Percentiles rank a stretch among this genome's conserved stretches.
These are phyloP conservation scores for Botrytis galanthina DNA, from an alignment of 2,329 filamentous ascomycete genomes.

Conservation along the genomic window DNA sequence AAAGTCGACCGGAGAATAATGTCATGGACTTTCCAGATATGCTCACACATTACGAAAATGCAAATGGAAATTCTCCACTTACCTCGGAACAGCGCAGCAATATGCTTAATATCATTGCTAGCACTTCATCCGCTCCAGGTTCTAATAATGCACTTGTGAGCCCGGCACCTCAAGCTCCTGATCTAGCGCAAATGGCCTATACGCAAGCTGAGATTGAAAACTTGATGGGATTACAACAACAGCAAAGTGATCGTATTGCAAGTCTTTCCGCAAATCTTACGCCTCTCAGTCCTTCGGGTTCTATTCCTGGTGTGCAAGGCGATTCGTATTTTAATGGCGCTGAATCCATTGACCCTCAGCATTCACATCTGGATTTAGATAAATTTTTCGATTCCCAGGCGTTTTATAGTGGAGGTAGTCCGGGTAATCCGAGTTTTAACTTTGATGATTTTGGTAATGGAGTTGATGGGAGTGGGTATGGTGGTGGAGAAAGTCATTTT, in stretches of 20 bases:
- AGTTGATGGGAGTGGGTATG: constrained; percentile 7
- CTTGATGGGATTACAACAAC: constrained; percentile 72
- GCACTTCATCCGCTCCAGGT: constrained; percentile 30
- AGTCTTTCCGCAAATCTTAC: constrained; percentile 72
- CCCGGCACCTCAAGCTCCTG: constrained; percentile 43
- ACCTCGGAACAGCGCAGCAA: constrained; percentile 58
- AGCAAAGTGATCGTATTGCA: constrained; percentile 75
- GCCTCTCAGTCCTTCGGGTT: constrained; percentile 76
- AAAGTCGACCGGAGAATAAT: constrained; percentile 41
- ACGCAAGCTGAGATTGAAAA: constrained; percentile 76
- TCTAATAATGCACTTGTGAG: constrained; percentile 37
- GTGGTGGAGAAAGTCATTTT: constrained; percentile 31
- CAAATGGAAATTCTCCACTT: constrained; percentile 53
- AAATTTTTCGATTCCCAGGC: constrained; percentile 47
- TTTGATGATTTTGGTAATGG: constrained; percentile 27
- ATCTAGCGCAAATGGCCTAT: constrained; percentile 60
- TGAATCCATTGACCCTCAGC: constrained; percentile 39
- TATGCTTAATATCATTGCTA: constrained; percentile 60
- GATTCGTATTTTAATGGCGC: constrained; percentile 37
- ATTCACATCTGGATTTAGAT: constrained; percentile 47
- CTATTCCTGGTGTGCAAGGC: constrained; percentile 66
- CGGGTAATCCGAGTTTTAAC: constrained; percentile 25
- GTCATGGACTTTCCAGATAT: constrained; percentile 54
- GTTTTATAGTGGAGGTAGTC: constrained; percentile 40
- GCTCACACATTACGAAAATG: constrained; percentile 38